Conservation (phyloP, 306 rosid genomes). For the Delonix regia region DNA sequence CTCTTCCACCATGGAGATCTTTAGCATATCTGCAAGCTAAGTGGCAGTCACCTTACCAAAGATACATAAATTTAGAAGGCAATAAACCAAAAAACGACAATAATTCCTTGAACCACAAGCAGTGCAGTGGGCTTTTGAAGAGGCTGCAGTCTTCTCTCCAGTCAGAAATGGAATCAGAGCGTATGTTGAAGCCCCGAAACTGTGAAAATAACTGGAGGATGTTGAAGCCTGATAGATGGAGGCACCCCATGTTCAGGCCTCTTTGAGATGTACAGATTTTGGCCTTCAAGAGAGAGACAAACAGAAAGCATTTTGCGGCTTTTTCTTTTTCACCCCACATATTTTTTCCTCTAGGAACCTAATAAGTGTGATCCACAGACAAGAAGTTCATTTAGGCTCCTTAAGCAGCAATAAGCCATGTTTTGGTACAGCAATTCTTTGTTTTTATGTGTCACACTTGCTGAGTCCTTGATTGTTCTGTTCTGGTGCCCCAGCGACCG, state of each 20-base stretch:
- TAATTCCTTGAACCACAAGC: slow-evolving; percentile 58
- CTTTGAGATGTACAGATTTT: slow-evolving; percentile 59
- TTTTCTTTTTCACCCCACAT: not conserved
- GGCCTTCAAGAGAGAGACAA: slow-evolving; percentile 34
- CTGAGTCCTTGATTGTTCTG: slow-evolving; percentile 25
- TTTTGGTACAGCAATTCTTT: slow-evolving; percentile 2
- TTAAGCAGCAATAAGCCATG: slow-evolving; percentile 43
- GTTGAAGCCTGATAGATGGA: slow-evolving; percentile 67
- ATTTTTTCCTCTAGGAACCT: slow-evolving; percentile 35
- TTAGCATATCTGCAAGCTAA: slow-evolving; percentile 84
- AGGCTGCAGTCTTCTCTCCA: slow-evolving; percentile 80
- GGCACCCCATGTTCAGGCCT: slow-evolving; percentile 57
- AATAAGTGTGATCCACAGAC: slow-evolving; percentile 45
- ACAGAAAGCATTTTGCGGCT: slow-evolving; percentile 48
- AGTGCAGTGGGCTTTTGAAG: slow-evolving; percentile 78
- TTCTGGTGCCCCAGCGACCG: slow-evolving; percentile 10
- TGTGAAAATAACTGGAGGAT: slow-evolving; percentile 64
- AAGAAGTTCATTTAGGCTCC: slow-evolving; percentile 38
- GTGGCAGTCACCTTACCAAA: slow-evolving; percentile 83
- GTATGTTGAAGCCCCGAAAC: slow-evolving; percentile 61
- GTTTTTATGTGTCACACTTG: slow-evolving; percentile 28
- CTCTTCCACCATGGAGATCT: slow-evolving; percentile 96
- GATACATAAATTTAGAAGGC: slow-evolving; percentile 55
- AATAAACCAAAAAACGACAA: slow-evolving; percentile 4
- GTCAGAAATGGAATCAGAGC: slow-evolving; percentile 69